Base-by-base conservation (phyloP, 768 basidiomycete genomes). In the Pleurotus pulmonarius region DNA sequence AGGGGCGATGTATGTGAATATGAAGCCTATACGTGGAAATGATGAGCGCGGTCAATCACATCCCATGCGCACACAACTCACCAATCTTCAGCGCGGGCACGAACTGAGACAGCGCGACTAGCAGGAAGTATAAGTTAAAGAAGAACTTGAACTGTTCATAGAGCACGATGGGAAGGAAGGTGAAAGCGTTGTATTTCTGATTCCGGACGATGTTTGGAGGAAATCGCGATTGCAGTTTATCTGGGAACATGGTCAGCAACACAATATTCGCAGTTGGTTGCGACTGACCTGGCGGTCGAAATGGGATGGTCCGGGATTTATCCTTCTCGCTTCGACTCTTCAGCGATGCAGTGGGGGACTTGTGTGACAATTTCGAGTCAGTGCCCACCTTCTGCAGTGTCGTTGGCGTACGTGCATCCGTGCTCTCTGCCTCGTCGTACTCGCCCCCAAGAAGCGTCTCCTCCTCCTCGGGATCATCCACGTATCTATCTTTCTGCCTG, bases 141-240 rank as follows among this genome's bases (percentile, higher is more conserved):
- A 99, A 99, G 79, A 96, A 98, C 72, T 98, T 98, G 87, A 98
- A 99, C 69, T 98, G 96, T 70, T 98, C 95, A 70, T 98, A 98
- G 69, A 98, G 85, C 45, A 98, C 95, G 61, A 98, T 83, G 3
- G 97, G 97, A 8, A 99, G 82, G 78, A 99, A 99, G n/a, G 92
- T 94, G 74, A 92, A 83, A 54, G 90, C 78, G 68, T 95, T 96
- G 80, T 98, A 98, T 76, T 99, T 99, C 72, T 98, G 96, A 65
- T 99, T 99, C 63, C 92, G 87, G 56, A 97, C 92, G 47, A 88
- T 87, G 72, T 99, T 99, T 26, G 94, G 81, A 15, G 96, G 87
- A 60, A 83, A 92, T 60, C 76, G 77, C 29, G 77, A 79, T 63
- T 86, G 88, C 11, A 86, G 63, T 70, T 90, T 92, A 15, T 89